Percentiles rank a stretch among this genome's conserved stretches.
Conservation (phyloP, 1,139 yeast species). For the Saccharomycopsis phalli region DNA sequence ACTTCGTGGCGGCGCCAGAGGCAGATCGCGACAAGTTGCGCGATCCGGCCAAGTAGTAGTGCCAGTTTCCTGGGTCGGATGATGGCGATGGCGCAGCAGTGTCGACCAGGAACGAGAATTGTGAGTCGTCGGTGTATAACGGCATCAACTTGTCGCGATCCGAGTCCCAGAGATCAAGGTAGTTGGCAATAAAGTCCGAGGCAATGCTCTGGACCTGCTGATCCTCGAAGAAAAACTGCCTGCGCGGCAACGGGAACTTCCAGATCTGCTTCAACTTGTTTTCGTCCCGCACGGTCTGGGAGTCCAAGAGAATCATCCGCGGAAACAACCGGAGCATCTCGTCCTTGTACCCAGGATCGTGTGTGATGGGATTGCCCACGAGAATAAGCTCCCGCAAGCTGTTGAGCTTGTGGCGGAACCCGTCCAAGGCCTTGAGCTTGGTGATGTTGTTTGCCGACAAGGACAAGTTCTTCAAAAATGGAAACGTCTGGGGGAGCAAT, state of each 20-base stretch:
- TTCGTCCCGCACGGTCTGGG: slow-evolving; percentile 69
- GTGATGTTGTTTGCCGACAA: slow-evolving; percentile 65
- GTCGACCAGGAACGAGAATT: slow-evolving; percentile 63
- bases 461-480: slow-evolving; percentile 67
- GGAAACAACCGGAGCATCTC: slow-evolving; percentile 74
- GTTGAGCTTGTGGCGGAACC: slow-evolving; percentile 72
- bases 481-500: slow-evolving; percentile 66
- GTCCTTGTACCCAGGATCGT: slow-evolving; percentile 41
- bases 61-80: slow-evolving; percentile 32
- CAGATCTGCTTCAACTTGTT: slow-evolving; percentile 43
- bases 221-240: slow-evolving; percentile 71
- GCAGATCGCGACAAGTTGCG: slow-evolving; percentile 59
- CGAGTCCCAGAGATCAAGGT: slow-evolving; percentile 71
- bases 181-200: slow-evolving; percentile 68
- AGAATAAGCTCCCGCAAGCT: slow-evolving; percentile 67
- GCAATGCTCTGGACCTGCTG: slow-evolving; percentile 63
- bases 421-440: slow-evolving; percentile 52
- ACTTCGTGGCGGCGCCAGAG: slow-evolving; percentile 30
- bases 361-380: slow-evolving; percentile 66
- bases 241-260: slow-evolving; percentile 41
- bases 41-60: slow-evolving; percentile 58
- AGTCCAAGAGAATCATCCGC: slow-evolving; percentile 68
- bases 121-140: slow-evolving; percentile 75
- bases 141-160: slow-evolving; percentile 62
- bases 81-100: slow-evolving; percentile 33